These are phyloP conservation scores for Saccharomycopsis schoenii DNA, from an alignment of 805 yeast genomes.

Conservation along the genomic window DNA sequence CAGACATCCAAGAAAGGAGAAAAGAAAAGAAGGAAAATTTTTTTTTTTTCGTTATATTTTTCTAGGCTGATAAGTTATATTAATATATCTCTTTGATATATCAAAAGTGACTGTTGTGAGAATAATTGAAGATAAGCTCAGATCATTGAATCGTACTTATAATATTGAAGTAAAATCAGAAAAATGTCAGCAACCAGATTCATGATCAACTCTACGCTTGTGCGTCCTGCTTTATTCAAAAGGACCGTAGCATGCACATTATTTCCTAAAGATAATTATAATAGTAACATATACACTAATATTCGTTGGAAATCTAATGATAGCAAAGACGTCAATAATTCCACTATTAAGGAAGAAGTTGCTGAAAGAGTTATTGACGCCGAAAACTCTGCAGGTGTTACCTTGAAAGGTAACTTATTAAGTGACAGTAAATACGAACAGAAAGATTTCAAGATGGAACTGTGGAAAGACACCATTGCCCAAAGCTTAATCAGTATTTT, in stretches of 20 bases:
- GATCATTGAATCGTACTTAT: too few species aligned
- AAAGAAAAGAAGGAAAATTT: not conserved
- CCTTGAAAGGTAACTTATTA: conserved; percentile 19
- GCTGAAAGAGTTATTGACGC: not conserved
- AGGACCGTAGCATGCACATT: not conserved
- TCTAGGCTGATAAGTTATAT: not conserved
- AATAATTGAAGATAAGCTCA: not conserved
- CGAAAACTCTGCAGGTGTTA: conserved; percentile 3
- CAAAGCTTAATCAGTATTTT: conserved; percentile 51
- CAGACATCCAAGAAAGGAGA: not conserved
- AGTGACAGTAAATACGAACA: conserved; percentile 32
- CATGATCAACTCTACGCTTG: not conserved
- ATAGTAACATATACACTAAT: not conserved
- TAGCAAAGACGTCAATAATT: not conserved
- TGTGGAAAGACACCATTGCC: conserved; percentile 49
- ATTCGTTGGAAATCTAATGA: not conserved
- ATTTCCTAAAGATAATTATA: not conserved
- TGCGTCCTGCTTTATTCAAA: not conserved
- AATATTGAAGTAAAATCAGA: not conserved
- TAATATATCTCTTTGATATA: not conserved
- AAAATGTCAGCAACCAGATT: not conserved
- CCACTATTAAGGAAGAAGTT: not conserved
- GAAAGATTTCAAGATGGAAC: conserved; percentile 31
- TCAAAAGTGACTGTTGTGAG: not conserved
- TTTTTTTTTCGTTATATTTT: not conserved